A percentile compares a stretch with the other conserved stretches of the same genome.
Conservation (phyloP, 768 basidiomycete genomes). For the Phanerochaete carnosa region DNA sequence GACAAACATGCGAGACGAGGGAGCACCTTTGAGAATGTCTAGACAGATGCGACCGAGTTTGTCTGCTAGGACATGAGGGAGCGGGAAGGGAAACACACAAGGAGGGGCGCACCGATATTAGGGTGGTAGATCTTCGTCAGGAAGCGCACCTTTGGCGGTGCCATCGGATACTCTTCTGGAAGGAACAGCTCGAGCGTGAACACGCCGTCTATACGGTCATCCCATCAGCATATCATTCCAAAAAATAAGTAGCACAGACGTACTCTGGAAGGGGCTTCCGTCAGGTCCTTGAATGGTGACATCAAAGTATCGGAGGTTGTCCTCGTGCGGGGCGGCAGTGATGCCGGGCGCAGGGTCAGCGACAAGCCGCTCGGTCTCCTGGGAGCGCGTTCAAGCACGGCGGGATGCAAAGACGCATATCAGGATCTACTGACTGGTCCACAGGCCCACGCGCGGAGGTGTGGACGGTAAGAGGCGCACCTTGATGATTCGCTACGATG, state of each 20-base stretch:
- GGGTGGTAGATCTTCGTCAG: slow-evolving; percentile 99
- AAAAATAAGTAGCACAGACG: slow-evolving; percentile 18
- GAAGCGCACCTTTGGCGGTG: slow-evolving; percentile 96
- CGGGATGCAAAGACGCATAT: slow-evolving; percentile 15
- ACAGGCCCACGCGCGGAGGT: slow-evolving; percentile 1
- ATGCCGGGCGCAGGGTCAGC: slow-evolving; percentile 98
- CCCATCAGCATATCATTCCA: not conserved
- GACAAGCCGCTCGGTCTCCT: slow-evolving; percentile 98
- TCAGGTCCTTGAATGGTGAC: slow-evolving; percentile 94
- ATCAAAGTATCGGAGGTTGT: slow-evolving; percentile 98
- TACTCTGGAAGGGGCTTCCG: slow-evolving; percentile 83
- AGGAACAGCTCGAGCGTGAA: slow-evolving; percentile 98
- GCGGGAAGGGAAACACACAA: not conserved
- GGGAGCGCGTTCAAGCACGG: slow-evolving; percentile 3
- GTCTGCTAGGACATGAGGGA: slow-evolving; percentile 48
- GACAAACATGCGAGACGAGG: not conserved
- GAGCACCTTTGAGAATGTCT: slow-evolving; percentile 92
- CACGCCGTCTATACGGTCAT: slow-evolving; percentile 60
- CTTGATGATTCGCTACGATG: slow-evolving; percentile 50
- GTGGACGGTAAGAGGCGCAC: slow-evolving; percentile 23
- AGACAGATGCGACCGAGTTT: slow-evolving; percentile 98
- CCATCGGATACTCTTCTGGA: slow-evolving; percentile 99
- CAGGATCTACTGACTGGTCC: slow-evolving; percentile 13
- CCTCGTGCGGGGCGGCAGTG: slow-evolving; percentile 91
- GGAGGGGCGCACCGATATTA: slow-evolving; percentile 83